Percentiles rank a stretch among this genome's conserved stretches.
phyloP scores from a whole-genome alignment of 2,329 filamentous ascomycete species.

The Teratosphaeria pseudoeucalypti region DNA sequence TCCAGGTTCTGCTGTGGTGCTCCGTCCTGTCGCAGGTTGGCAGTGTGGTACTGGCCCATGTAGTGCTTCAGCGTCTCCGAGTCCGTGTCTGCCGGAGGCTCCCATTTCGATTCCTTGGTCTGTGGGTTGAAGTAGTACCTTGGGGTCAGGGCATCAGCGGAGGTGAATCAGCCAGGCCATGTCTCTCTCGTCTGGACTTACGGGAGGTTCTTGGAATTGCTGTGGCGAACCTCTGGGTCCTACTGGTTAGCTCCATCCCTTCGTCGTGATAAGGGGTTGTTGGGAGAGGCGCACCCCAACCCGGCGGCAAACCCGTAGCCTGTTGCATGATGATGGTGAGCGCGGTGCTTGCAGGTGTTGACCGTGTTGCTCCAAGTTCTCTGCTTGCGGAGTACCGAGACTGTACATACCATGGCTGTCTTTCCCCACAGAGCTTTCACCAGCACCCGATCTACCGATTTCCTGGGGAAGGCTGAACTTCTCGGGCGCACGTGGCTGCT shows the following conservation, averaged over 20 bases:
- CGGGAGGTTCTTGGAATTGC: background rate
- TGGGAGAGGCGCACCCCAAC: background rate
- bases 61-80: slow-evolving; percentile 86
- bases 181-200: background rate
- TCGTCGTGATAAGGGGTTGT: background rate
- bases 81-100: slow-evolving; percentile 79
- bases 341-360: background rate
- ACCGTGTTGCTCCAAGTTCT: background rate
- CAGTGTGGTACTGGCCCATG: slow-evolving; percentile 76
- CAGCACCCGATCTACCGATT: background rate
- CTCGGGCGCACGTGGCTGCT: background rate
- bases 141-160: background rate
- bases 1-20: slow-evolving; percentile 30
- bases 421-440: background rate
- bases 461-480: background rate
- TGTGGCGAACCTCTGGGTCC: slow-evolving; percentile 1
- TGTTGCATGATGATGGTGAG: slow-evolving; percentile 5
- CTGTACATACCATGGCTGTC: background rate
- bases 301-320: slow-evolving; percentile 24
- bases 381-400: background rate
- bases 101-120: slow-evolving; percentile 88
- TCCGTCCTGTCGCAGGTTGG: slow-evolving; percentile 29
- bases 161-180: background rate
- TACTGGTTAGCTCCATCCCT: background rate
- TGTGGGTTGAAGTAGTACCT: slow-evolving; percentile 85